phyloP scores from a whole-genome alignment of 805 yeast genomes.

The Lachancea dasiensis region DNA sequence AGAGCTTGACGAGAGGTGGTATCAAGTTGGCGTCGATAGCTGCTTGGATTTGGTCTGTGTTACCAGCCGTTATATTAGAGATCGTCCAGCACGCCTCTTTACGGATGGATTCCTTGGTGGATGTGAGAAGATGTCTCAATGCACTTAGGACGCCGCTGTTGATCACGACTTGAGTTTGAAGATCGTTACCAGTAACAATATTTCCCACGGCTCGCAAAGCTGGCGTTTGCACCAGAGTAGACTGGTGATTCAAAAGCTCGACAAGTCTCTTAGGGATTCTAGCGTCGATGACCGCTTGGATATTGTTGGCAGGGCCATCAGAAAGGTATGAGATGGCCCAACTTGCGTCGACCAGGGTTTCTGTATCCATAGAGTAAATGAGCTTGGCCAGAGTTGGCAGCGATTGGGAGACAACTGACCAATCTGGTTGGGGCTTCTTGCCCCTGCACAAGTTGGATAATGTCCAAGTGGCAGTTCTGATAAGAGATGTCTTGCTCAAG shows the following conservation, averaged over 20 bases:
- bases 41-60: constrained; percentile 90
- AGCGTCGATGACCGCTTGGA: constrained; percentile 94
- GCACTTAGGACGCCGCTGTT: constrained; percentile 90
- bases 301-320: constrained; percentile 89
- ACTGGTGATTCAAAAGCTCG: constrained; percentile 78
- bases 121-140: constrained; percentile 67
- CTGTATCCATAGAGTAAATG: constrained; percentile 84
- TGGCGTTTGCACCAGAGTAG: constrained; percentile 89
- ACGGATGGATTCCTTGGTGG: constrained; percentile 85
- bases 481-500: constrained; percentile 78
- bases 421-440: constrained; percentile 91
- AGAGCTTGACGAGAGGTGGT: constrained; percentile 79
- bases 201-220: constrained; percentile 97
- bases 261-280: constrained; percentile 93
- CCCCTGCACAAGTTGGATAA: constrained; percentile 95
- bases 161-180: constrained; percentile 91
- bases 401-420: constrained; percentile 81
- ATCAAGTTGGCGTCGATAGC: constrained; percentile 91
- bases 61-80: constrained; percentile 97
- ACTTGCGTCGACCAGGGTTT: constrained; percentile 93
- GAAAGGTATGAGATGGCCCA: constrained; percentile 96
- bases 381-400: constrained; percentile 88
- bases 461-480: constrained; percentile 98
- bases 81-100: constrained; percentile 99
- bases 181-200: constrained; percentile 94